Base-by-base conservation (phyloP, 2,329 filamentous ascomycete genomes). In the Penicillium rolfsii region DNA sequence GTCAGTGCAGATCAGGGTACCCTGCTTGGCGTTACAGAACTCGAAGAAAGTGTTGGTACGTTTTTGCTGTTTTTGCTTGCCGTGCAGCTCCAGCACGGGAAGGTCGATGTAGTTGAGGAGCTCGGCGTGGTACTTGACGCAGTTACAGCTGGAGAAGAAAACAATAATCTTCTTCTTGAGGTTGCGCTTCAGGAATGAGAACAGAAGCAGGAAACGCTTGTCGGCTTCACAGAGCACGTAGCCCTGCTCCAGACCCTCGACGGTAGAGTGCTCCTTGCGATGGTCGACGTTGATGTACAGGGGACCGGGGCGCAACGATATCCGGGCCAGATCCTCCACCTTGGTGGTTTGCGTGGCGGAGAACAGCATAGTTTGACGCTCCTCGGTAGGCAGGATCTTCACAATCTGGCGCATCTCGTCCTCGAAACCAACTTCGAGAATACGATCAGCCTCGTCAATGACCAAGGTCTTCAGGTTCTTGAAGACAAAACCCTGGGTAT, bases 11-110 rank as follows among this genome's bases (percentile, higher is more conserved):
- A 99, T 95, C 57, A 99, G 79, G 0, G 91, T 96, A 26, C 94
- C 95, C 67, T 90, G 87, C 67, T 88, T 88, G 19, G 93, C 89
- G 71, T 93, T 93, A 73, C 87, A 89, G 76, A 99, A 99, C 76
- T 98, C 94, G 77, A 98, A 99, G 77, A 99, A 99, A 0, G 93
- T 97, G 74, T 96, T 96, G 26, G 95, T 99, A n/a, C 95, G 91
- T 78, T 97, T 97, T 79, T 97, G 93, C 79, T 99, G 95, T 80
- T 99, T 99, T 80, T 97, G 92, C 80, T 99, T 97, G 68, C 93
- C 95, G 77, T 96, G 91, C 7, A 96, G 83, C 69, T 91, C 90
- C 46, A 96, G 84, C 2, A 96, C 91, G 5, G 91, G 93, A 43
- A 97, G 85, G 77, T 98, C 95, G 71, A 98, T 97, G 80, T 97